Conservation (phyloP, 1,139 yeast species). For the Nakaseomyces glabratus region DNA sequence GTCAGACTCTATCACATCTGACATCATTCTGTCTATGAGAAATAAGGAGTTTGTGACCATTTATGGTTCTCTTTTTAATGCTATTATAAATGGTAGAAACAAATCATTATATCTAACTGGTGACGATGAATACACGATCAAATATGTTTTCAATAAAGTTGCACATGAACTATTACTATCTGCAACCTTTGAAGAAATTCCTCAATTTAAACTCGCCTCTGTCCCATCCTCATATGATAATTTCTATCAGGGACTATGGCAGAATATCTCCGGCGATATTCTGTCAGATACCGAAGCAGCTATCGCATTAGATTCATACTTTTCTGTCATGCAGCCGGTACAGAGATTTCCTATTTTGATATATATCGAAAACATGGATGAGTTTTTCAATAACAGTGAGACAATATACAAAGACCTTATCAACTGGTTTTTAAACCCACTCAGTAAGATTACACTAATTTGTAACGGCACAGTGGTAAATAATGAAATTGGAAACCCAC, state of each 20-base stretch:
- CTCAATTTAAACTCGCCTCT: constrained; percentile 1
- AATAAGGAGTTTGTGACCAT: not conserved
- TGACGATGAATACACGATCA: not conserved
- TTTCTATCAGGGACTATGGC: constrained; percentile 1
- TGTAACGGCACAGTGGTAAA: not conserved
- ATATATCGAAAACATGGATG: not conserved
- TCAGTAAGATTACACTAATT: constrained; percentile 1
- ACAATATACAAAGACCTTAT: not conserved
- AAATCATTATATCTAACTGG: constrained; percentile 4
- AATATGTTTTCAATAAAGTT: constrained; percentile 1
- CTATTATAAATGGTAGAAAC: not conserved
- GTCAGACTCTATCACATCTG: not conserved
- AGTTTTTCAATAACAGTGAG: constrained; percentile 1
- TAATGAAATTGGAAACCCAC: not conserved
- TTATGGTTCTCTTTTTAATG: constrained; percentile 2
- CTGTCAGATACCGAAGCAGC: not conserved
- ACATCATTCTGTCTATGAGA: not conserved
- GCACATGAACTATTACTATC: not conserved
- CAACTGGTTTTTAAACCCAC: constrained; percentile 2
- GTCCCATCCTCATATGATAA: not conserved
- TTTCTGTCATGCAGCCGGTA: not conserved
- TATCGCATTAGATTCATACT: constrained; percentile 1
- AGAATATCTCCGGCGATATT: not conserved
- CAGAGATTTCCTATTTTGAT: constrained; percentile 2
- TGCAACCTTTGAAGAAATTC: not conserved